A percentile compares a stretch with the other conserved stretches of the same genome.
phyloP scores from a whole-genome alignment of 306 rosid species.

The Trifolium repens region DNA sequence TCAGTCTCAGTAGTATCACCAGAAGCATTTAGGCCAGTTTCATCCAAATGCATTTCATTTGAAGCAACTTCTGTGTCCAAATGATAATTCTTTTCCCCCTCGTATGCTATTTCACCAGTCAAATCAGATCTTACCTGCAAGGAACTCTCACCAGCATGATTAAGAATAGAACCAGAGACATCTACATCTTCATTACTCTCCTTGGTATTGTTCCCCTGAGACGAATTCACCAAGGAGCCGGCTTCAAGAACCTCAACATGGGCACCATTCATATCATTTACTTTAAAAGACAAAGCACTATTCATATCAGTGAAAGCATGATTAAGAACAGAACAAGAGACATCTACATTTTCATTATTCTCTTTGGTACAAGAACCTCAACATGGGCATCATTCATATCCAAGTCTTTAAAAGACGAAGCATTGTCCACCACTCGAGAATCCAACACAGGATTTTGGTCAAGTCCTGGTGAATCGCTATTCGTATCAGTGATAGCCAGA shows the following conservation, averaged over 20 bases:
- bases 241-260: conserved; percentile 50
- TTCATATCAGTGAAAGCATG: conserved; percentile 8
- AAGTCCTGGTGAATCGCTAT: conserved; percentile 38
- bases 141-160: conserved; percentile 45
- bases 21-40: conserved; percentile 46
- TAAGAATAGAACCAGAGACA: conserved; percentile 44
- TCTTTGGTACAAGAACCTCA: conserved; percentile 45
- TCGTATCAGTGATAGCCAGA: conserved; percentile 6
- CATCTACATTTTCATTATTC: conserved; percentile 39
- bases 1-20: conserved; percentile 49
- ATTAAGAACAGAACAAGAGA: conserved; percentile 43
- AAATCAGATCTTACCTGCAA: conserved; percentile 45
- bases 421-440: conserved; percentile 42
- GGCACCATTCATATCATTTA: conserved; percentile 42
- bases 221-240: conserved; percentile 41
- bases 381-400: conserved; percentile 44
- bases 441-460: conserved; percentile 37
- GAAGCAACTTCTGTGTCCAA: conserved; percentile 48
- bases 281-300: conserved; percentile 41
- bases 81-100: conserved; percentile 29
- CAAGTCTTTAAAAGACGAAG: conserved; percentile 44
- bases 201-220: conserved; percentile 41
- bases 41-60: conserved; percentile 44
- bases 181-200: conserved; percentile 35
- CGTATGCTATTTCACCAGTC: conserved; percentile 42